Evolutionary conservation across 2,329 filamentous ascomycete genomes (phyloP).

Genomic region (Diaporthe citriasiana): DNA sequence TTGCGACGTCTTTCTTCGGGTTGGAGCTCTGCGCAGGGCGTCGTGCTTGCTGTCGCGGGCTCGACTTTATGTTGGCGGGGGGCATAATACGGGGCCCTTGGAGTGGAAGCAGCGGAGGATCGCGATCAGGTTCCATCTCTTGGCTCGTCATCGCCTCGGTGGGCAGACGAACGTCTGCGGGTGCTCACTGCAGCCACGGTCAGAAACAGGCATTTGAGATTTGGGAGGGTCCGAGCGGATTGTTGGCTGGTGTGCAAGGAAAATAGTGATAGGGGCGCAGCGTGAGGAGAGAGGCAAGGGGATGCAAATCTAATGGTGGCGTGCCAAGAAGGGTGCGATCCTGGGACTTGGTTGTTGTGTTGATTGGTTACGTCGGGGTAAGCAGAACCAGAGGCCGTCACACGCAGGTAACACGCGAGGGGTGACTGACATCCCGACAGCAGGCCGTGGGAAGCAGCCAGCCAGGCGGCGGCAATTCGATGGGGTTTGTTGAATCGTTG

Average conservation of each 20-base stretch:
- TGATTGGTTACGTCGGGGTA: slow-evolving; percentile 9
- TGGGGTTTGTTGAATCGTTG: slow-evolving; percentile 17
- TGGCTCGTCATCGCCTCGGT: slow-evolving; percentile 42
- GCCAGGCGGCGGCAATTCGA: slow-evolving; percentile 27
- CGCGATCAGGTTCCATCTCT: slow-evolving; percentile 42
- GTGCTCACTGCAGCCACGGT: slow-evolving; percentile 39
- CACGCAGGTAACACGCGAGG: neutral
- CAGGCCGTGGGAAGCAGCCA: slow-evolving; percentile 4
- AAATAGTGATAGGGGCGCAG: slow-evolving; percentile 1
- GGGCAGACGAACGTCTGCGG: slow-evolving; percentile 43
- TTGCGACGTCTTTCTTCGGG: slow-evolving; percentile 34
- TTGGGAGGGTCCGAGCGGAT: neutral
- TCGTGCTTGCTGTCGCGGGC: slow-evolving; percentile 28
- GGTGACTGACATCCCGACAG: slow-evolving; percentile 4
- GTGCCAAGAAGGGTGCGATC: slow-evolving; percentile 27
- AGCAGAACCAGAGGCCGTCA: slow-evolving; percentile 28
- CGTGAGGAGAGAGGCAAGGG: slow-evolving; percentile 27
- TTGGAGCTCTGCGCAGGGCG: slow-evolving; percentile 20
- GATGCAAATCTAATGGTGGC: slow-evolving; percentile 24
- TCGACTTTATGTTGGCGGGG: slow-evolving; percentile 10
- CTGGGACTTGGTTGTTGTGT: slow-evolving; percentile 15
- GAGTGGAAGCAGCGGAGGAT: slow-evolving; percentile 41
- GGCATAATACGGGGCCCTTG: slow-evolving; percentile 37
- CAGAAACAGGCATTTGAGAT: slow-evolving; percentile 38
- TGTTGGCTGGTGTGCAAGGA: neutral